Percentiles rank a stretch among this genome's conserved stretches.
Evolutionary conservation across 768 basidiomycete species (phyloP).

Genomic region (Porphyrellus cyaneotinctus): DNA sequence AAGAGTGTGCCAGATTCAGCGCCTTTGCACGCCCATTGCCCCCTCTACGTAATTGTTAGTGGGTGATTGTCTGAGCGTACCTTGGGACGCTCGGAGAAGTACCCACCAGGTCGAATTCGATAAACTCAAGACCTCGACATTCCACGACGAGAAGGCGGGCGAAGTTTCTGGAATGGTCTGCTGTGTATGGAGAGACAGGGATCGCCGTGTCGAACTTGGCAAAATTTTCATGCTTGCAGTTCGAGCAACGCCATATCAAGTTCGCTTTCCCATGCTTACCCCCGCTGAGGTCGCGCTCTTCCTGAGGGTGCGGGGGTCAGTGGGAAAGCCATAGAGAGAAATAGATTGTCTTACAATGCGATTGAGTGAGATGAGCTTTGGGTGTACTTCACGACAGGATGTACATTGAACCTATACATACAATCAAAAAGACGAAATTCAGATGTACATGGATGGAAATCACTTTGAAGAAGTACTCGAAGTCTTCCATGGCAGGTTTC

Average conservation of each 20-base stretch:
- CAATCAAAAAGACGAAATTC: background rate
- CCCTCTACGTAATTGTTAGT: slow-evolving; percentile 41
- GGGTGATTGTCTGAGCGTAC: background rate
- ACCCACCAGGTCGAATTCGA: slow-evolving; percentile 70
- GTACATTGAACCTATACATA: slow-evolving; percentile 65
- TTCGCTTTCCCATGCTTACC: slow-evolving; percentile 67
- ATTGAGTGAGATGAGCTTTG: slow-evolving; percentile 69
- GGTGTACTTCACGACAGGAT: slow-evolving; percentile 73
- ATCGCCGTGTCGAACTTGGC: slow-evolving; percentile 67
- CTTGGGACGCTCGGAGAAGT: background rate
- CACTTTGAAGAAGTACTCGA: slow-evolving; percentile 80
- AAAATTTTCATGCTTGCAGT: slow-evolving; percentile 77
- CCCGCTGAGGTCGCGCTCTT: slow-evolving; percentile 60
- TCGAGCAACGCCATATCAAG: slow-evolving; percentile 77
- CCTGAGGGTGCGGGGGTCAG: slow-evolving; percentile 38
- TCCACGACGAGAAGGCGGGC: slow-evolving; percentile 69
- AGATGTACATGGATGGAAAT: background rate
- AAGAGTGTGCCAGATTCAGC: slow-evolving; percentile 52
- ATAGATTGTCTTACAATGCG: slow-evolving; percentile 44
- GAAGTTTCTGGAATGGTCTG: slow-evolving; percentile 57
- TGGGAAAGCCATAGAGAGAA: background rate
- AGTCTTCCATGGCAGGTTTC: slow-evolving; percentile 59
- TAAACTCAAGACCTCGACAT: slow-evolving; percentile 84
- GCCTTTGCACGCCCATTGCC: slow-evolving; percentile 75
- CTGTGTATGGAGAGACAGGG: slow-evolving; percentile 50